Base-by-base conservation (phyloP, 305 asterid species). In the Fraxinus platypoda region DNA sequence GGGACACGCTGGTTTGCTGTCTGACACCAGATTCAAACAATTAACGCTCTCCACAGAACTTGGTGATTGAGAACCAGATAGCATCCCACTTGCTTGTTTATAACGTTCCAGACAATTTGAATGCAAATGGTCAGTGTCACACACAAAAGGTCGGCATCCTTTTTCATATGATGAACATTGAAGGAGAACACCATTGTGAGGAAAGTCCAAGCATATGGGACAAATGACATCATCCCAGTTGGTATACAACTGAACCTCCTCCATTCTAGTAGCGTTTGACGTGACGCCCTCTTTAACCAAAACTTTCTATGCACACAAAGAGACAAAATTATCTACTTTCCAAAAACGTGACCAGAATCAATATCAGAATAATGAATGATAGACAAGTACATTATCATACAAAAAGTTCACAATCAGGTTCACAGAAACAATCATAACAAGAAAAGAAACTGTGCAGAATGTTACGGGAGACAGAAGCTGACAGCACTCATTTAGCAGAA, bases 161-260 rank as follows among this genome's bases (percentile, higher is more conserved):
- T 90, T 93, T 41, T 84, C 91, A 71, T 86, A 91, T 0, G 97
- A 92, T 28, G 97, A 87, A 83, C 97, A 93, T 46, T 88, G 97
- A 83, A 93, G 97, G 81, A 93, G 97, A 76, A 93, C 97, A 25
- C 92, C 84, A 62, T 92, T 92, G 89, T 93, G 97, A 17, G 97
- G 97, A 54, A 86, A 89, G 81, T 92, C 93, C 84, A 92, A 85
- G 87, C 97, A 93, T 86, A 93, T 93, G 84, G 97, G 97, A 76
- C 97, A 93, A 33, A 84, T 86, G 77, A 93, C 84, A 76, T 92
- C 92, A 78, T 90, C 88, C 94, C 94, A 92, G 79, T 87, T 92
- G 71, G 91, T 88, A 83, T 81, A 86, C 76, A 89, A 85, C 85
- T 88, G 91, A 75, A 92, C 84, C 78, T 88, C 94, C 80, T 91